Evolutionary conservation across 179 eudicot species (phyloP), one percentile per base, ranked within the genome.

Genomic region (Silene vulgaris): DNA sequence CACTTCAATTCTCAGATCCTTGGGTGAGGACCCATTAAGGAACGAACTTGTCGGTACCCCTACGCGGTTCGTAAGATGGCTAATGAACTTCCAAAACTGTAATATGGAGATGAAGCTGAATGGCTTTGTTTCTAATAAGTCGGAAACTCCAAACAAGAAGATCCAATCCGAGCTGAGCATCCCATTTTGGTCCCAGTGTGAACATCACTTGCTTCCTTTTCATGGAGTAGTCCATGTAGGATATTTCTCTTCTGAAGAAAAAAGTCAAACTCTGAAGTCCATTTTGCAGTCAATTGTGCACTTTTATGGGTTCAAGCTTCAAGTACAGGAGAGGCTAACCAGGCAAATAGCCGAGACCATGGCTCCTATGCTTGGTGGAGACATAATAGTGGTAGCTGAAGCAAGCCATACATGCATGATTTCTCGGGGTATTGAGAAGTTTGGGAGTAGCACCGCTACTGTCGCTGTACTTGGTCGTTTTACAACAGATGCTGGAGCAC

Each of bases 381-480:
- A 94, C 70, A 81, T 92, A 11, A 92, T 94, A 80, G 98, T 94
- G 17, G 91, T 94, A 6, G 97, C 87, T 0, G 97, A 94, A 80
- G 96, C 97, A 66, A 87, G 79, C 72, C 98, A 94, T 76, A 91
- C 96, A n/a, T 94, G 98, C 79, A 94, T 94, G 98, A 88, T 94
- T 26, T 83, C 97, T 50, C 75, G 98, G 76, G 97, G 98, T 78
- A 89, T 94, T 8, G 94, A 92, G 85, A 94, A 94, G 74, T 87
- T 87, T 73, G 96, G 98, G 2, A 94, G 98, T 75, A 90, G 81
- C 64, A 93, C 97, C 32, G 89, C 91, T 19, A 93, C 97, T 0
- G 65, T 90, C 77, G 97, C 94, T 78, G 92, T 88, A 8, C 81
- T 93, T 82, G 98, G 97, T 77, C 89, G 88, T 52, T 93, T 93